Evolutionary conservation across 31 red algal genomes (phyloP).

Genomic region (Endocladia muricata): DNA sequence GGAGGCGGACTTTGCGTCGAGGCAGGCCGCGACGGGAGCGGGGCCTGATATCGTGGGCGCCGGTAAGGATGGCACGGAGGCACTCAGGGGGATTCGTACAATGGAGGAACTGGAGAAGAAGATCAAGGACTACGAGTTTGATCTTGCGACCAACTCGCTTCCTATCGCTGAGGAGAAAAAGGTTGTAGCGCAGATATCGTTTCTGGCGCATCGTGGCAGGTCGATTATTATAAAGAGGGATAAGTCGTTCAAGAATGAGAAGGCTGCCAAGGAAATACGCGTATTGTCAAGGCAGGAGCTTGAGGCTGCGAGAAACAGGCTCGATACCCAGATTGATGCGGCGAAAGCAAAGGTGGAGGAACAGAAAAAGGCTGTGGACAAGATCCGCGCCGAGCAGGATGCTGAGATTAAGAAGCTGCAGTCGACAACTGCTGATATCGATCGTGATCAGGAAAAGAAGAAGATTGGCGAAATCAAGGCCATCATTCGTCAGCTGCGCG

Average conservation of each 20-base stretch:
- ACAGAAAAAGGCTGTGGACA: conserved; percentile 68
- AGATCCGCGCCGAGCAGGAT: conserved; percentile 57
- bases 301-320: conserved; percentile 58
- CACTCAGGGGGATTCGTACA: conserved; percentile 61
- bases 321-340: conserved; percentile 70
- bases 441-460: conserved; percentile 62
- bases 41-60: conserved; percentile 41
- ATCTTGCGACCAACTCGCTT: conserved; percentile 49
- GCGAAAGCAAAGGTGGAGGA: conserved; percentile 63
- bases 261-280: conserved; percentile 52
- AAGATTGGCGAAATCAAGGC: conserved; percentile 56
- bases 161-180: conserved; percentile 81
- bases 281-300: conserved; percentile 51
- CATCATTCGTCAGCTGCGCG: conserved; percentile 48
- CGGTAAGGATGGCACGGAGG: conserved; percentile 64
- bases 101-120: conserved; percentile 74
- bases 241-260: conserved; percentile 48
- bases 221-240: conserved; percentile 44
- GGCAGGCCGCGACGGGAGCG: background rate
- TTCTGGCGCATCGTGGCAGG: conserved; percentile 66
- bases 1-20: conserved; percentile 33
- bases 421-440: conserved; percentile 39
- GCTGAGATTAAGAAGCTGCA: conserved; percentile 58
- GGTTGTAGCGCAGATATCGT: conserved; percentile 67
- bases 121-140: conserved; percentile 59